Conservation (phyloP, 768 basidiomycete species). For the Pulveroboletus sp. region DNA sequence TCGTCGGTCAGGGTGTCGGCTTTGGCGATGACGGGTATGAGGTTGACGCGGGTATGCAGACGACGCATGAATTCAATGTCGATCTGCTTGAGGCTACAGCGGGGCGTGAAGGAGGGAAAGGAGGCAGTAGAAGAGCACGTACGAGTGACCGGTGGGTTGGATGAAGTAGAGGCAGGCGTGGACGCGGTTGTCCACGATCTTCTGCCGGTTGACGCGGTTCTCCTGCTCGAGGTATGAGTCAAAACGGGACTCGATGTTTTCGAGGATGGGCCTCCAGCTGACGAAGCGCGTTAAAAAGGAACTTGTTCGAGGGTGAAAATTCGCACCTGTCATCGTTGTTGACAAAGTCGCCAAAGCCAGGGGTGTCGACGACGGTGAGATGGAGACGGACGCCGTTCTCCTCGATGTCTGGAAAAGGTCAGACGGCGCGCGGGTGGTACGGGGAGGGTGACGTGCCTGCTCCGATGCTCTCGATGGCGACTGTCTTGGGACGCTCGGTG, state of each 20-base stretch:
- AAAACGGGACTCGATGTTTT: slow-evolving; percentile 97
- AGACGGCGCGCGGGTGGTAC: slow-evolving; percentile 1
- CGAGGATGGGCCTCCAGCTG: slow-evolving; percentile 98
- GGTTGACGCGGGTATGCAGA: slow-evolving; percentile 94
- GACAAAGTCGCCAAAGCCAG: slow-evolving; percentile 98
- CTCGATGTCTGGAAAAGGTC: slow-evolving; percentile 78
- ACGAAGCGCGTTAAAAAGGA: slow-evolving; percentile 16
- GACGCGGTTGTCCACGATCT: slow-evolving; percentile 94
- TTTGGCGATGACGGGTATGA: slow-evolving; percentile 98
- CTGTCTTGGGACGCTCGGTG: slow-evolving; percentile 85
- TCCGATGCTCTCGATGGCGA: slow-evolving; percentile 96
- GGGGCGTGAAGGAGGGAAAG: neutral
- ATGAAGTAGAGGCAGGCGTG: slow-evolving; percentile 99
- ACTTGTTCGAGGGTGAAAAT: slow-evolving; percentile 9
- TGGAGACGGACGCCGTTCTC: slow-evolving; percentile 96
- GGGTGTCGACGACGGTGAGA: slow-evolving; percentile 98
- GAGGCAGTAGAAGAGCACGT: slow-evolving; percentile 28
- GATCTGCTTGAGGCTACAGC: slow-evolving; percentile 83
- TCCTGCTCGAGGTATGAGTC: slow-evolving; percentile 98
- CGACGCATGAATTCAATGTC: slow-evolving; percentile 99
- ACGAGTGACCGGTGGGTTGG: slow-evolving; percentile 98
- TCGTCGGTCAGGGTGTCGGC: slow-evolving; percentile 97
- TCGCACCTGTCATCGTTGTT: slow-evolving; percentile 95
- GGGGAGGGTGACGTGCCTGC: slow-evolving; percentile 58
- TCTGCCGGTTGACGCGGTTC: slow-evolving; percentile 93